Base-by-base conservation (phyloP, 805 yeast species). In the Pichia kluyveri region DNA sequence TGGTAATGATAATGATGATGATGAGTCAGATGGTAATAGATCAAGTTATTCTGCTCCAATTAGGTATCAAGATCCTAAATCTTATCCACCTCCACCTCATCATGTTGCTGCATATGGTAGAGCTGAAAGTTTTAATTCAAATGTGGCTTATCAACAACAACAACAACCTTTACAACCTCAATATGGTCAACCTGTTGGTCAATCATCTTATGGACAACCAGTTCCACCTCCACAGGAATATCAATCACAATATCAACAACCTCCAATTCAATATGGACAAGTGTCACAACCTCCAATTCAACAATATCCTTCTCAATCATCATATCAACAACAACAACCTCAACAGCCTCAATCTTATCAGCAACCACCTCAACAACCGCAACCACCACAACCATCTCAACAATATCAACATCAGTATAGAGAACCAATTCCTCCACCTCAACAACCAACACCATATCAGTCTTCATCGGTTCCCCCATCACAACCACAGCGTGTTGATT, bases 1-100 rank as follows among this genome's bases (percentile, higher is more conserved):
- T 12, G 26, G 26, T 23, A 23, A 50, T 39, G 51, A 48, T 12
- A 42, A 23, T 9, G 44, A 39, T 15, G 44, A 43, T 18, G 8
- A 37, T 17, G 39, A 37, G 1, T 18, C 39, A 38, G 46, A 14
- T 5, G 39, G 18, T n/a, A 10, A 40, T 10, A 12, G 60, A 49
- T 46, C 44, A 44, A 45, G 40, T 56, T 53, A 45, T 60, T 55
- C 17, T 32, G 38, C 44, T 11, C 37, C 46, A 56, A 42, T 46
- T 47, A 52, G 40, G 50, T 54, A 54, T 51, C 52, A 40, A 50
- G 54, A 53, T 46, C 63, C 59, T 23, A 48, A 51, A 26, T 46
- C 47, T 28, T 53, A 49, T 38, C 60, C 56, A 39, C 47, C 54
- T 4, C 58, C 52, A 8, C 57, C 56, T 27, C 52, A 48, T 27